Conservation (phyloP, 345 rosid species). For the Eucalyptus guilfoylei region DNA sequence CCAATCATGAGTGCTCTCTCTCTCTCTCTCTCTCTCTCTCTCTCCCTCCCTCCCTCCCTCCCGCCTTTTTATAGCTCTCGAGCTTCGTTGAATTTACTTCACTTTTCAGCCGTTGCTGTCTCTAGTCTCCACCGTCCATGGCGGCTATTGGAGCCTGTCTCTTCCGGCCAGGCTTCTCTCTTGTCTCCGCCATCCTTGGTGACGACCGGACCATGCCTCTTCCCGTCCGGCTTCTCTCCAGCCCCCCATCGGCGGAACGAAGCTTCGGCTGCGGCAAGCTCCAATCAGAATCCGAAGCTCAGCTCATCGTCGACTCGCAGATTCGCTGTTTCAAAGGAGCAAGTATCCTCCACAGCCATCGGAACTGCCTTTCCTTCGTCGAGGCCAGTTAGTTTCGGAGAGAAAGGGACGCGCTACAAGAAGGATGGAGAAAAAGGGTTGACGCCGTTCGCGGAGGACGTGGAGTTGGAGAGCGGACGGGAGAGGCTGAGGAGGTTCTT, state of each 20-base stretch:
- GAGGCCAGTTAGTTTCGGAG: neutral
- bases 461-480: neutral
- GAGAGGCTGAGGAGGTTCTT: conserved; percentile 29
- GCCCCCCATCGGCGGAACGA: neutral
- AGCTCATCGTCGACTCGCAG: neutral
- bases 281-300: neutral
- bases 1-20: neutral
- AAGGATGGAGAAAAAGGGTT: neutral
- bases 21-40: neutral
- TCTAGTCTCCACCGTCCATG: neutral
- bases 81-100: neutral
- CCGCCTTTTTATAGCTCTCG: neutral
- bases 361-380: neutral
- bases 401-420: neutral
- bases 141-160: neutral
- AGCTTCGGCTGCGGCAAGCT: neutral
- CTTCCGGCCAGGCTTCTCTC: neutral
- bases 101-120: neutral
- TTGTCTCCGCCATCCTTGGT: neutral
- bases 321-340: conserved; percentile 1
- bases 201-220: neutral
- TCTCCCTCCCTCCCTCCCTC: neutral
- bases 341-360: neutral
- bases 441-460: neutral
- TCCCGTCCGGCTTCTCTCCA: neutral